Conservation (phyloP, 306 rosid species). For the Trifolium dubium region DNA sequence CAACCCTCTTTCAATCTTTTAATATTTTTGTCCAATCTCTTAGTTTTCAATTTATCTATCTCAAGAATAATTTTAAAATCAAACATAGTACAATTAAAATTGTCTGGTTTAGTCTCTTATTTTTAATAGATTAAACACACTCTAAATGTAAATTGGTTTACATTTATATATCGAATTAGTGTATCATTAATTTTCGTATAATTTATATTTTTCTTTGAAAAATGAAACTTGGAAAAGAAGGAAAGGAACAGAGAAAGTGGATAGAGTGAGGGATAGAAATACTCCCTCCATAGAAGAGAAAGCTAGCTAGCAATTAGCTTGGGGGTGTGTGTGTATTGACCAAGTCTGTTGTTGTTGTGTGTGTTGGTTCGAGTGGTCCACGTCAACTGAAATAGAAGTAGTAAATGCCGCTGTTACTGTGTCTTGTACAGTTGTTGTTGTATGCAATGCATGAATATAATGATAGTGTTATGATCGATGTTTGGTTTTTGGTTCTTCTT, state of each 20-base stretch:
- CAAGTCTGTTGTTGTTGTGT: neutral
- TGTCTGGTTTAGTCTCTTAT: too few species aligned
- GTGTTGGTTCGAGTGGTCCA: slow-evolving; percentile 43
- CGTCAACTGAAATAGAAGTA: slow-evolving; percentile 32
- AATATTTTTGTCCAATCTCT: too few species aligned
- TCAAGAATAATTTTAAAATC: too few species aligned
- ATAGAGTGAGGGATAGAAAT: neutral
- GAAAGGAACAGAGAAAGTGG: neutral
- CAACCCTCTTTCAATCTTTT: too few species aligned
- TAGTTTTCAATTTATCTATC: too few species aligned
- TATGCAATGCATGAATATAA: neutral
- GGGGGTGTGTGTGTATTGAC: neutral
- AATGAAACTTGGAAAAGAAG: neutral
- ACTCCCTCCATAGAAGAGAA: neutral
- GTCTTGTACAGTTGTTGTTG: slow-evolving; percentile 35
- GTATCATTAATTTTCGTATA: too few species aligned
- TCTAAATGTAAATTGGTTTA: too few species aligned
- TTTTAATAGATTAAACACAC: too few species aligned
- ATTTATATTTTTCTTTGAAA: neutral
- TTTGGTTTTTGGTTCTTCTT: neutral
- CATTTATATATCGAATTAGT: too few species aligned
- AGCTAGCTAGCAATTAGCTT: neutral
- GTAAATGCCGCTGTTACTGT: slow-evolving; percentile 38
- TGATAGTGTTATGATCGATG: neutral
- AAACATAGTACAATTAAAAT: too few species aligned